These are phyloP conservation scores for Phyllosticta citriasiana DNA, from an alignment of 2,329 filamentous ascomycete species.

Conservation along the genomic window DNA sequence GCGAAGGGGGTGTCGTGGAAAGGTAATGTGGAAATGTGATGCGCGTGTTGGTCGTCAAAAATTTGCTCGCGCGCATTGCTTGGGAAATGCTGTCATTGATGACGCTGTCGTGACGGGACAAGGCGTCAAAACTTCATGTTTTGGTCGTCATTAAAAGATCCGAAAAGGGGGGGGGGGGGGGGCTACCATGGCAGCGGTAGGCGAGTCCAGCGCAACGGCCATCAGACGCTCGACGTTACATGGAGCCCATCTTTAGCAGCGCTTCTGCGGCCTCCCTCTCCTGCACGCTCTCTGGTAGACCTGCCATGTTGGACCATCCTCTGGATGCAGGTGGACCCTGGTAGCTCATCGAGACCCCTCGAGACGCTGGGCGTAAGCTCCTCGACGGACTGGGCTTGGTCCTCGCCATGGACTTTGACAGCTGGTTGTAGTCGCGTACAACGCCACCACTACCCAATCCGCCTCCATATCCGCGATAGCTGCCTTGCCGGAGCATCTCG, in stretches of 20 bases:
- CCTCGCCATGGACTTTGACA: background rate
- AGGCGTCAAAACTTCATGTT: background rate
- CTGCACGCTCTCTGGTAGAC: constrained; percentile 45
- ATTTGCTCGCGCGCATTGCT: background rate
- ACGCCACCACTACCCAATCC: constrained; percentile 3
- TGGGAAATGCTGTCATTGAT: background rate
- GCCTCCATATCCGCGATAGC: constrained; percentile 19
- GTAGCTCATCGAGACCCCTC: constrained; percentile 1
- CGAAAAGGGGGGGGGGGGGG: too few relatives aligned
- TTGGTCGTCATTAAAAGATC: too few relatives aligned
- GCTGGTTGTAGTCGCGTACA: constrained; percentile 6
- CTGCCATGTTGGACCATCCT: constrained; percentile 7
- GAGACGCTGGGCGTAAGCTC: background rate
- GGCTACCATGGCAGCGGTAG: too few relatives aligned
- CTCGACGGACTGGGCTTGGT: background rate
- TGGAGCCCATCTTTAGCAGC: constrained; percentile 67
- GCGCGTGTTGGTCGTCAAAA: background rate
- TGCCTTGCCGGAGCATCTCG: constrained; percentile 65
- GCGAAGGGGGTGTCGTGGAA: too few relatives aligned
- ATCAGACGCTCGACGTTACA: constrained; percentile 24
- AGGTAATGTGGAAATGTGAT: background rate
- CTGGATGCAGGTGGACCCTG: background rate
- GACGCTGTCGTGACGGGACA: background rate
- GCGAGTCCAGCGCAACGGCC: too few relatives aligned
- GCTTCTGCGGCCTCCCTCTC: constrained; percentile 77